These are phyloP conservation scores for Syzygium malaccense DNA, from an alignment of 441 rosid species.

Conservation along the genomic window DNA sequence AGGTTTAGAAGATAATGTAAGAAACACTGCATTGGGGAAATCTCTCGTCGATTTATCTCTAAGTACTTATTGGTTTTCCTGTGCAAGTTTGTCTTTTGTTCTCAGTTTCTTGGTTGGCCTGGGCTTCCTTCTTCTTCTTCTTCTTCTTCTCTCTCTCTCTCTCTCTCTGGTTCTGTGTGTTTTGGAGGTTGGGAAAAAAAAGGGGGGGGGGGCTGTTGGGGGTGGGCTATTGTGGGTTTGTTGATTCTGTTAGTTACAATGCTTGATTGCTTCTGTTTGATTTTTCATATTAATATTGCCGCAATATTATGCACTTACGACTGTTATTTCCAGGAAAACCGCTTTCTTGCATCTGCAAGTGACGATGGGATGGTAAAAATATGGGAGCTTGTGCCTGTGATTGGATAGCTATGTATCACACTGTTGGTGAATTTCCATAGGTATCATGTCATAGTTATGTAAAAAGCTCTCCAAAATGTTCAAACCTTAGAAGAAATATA, in stretches of 20 bases:
- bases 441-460: background rate
- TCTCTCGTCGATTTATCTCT: background rate
- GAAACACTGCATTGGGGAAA: background rate
- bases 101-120: background rate
- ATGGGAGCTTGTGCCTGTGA: conserved; percentile 56
- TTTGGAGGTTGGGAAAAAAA: no score
- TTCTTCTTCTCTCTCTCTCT: no score
- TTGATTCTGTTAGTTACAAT: no score
- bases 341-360: conserved; percentile 73
- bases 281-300: background rate
- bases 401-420: conserved; percentile 13
- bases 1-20: background rate
- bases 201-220: no score
- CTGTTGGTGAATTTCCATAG: background rate
- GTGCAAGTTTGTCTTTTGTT: background rate
- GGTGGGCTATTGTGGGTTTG: no score
- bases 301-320: background rate
- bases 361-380: conserved; percentile 81
- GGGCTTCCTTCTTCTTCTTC: background rate
- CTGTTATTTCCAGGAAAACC: conserved; percentile 36
- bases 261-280: background rate
- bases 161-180: no score
- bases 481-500: background rate
- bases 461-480: background rate
- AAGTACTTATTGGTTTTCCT: background rate